Conservation (phyloP, 345 rosid species). For the Salix suchowensis region DNA sequence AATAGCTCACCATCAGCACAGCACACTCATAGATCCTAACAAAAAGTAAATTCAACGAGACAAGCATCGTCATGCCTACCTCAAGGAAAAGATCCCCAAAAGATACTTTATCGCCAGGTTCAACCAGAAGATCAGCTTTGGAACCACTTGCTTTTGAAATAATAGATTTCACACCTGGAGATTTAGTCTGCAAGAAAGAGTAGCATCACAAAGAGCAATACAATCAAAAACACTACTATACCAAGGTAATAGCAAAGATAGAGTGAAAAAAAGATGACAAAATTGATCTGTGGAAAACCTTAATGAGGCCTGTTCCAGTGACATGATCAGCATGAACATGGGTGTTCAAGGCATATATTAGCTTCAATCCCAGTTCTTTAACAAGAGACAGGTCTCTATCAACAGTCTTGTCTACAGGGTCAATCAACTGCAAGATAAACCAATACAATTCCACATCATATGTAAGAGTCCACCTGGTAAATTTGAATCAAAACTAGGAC, state of each 20-base stretch:
- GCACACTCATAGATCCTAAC: not conserved
- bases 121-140: slow-evolving; percentile 72
- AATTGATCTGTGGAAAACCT: slow-evolving; percentile 36
- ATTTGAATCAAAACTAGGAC: too few relatives aligned
- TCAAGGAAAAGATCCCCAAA: slow-evolving; percentile 70
- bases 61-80: slow-evolving; percentile 29
- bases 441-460: not conserved
- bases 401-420: slow-evolving; percentile 85
- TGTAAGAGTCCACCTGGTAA: too few relatives aligned
- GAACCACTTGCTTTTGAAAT: slow-evolving; percentile 77
- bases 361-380: slow-evolving; percentile 70
- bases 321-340: slow-evolving; percentile 99
- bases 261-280: not conserved
- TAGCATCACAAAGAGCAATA: not conserved
- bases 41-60: not conserved
- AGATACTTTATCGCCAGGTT: slow-evolving; percentile 59
- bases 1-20: not conserved
- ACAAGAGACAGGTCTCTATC: slow-evolving; percentile 75
- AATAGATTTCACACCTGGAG: slow-evolving; percentile 59
- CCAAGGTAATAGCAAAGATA: not conserved
- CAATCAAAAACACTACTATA: not conserved
- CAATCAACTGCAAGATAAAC: slow-evolving; percentile 58
- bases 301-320: slow-evolving; percentile 81
- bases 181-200: slow-evolving; percentile 42
- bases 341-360: slow-evolving; percentile 78